Base-by-base conservation (phyloP, 2,329 filamentous ascomycete genomes). In the Malbranchea cinnamomea region DNA sequence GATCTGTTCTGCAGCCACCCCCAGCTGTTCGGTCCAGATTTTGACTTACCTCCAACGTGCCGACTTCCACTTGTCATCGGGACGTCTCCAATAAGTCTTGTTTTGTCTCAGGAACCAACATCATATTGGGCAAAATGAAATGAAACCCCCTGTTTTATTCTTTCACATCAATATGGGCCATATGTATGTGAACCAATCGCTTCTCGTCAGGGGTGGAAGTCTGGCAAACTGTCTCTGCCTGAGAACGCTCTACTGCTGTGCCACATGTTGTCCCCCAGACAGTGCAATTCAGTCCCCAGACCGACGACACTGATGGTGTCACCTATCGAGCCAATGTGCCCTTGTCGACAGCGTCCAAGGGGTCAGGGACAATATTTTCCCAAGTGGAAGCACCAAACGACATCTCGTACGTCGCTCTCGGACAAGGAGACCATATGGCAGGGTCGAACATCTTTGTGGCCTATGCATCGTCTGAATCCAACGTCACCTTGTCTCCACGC, bases 381-480 rank as follows among this genome's bases (percentile, higher is more conserved):
- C 67, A 70, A 35, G 57, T 74, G 28, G 61, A 57, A 26, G 65
- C 64, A 3, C 67, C 70, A 2, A 59, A 57, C 23, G 55, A 46
- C 4, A 60, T 67, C 42, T 48, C 61, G 48, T 74, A 65, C 63
- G 57, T 70, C 19, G 64, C 58, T 3, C 46, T 74, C 3, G 70
- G 68, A 5, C 67, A 72, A 44, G 70, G 70, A 15, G 52, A 40
- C 2, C 38, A 46, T 12, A 74, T 74, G 70, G 39, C 47, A 10
- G 62, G 60, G 13, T 48, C 69, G 4, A 70, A 71, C 45, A 71
- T 74, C 26, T 72, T 74, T 43, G 51, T 73, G 24, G 54, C 71
- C 4, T 74, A 74, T 41, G 59, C 64, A n/a, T 57, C 61, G 15
- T 50, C 59, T 22, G 49, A 50, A 21, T 58, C 49, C 24, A 72